Conservation (phyloP, 108 stramenopile species). For the Hondaea fermentalgiana region DNA sequence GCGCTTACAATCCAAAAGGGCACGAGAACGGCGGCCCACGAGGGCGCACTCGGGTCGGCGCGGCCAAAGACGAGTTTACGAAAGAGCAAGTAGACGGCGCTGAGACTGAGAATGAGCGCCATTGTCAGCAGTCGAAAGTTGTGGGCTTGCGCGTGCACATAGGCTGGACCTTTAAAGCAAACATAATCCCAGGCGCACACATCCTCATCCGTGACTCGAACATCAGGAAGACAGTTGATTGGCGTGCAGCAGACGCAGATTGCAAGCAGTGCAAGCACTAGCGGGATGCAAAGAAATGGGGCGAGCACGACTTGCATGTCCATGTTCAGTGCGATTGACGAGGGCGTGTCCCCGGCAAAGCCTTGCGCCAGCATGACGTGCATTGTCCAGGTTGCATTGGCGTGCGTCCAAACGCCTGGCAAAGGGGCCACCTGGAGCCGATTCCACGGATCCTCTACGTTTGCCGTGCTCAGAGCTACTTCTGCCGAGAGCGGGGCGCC, state of each 20-base stretch:
- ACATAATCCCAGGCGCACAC: not conserved
- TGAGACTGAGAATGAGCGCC: not conserved
- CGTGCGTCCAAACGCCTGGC: not conserved
- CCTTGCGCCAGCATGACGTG: not conserved
- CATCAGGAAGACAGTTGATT: not conserved
- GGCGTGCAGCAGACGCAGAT: constrained; percentile 9
- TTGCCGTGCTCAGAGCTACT: not conserved
- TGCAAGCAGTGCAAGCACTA: not conserved
- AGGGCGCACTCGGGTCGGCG: not conserved
- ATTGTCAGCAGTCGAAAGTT: not conserved
- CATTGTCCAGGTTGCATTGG: not conserved
- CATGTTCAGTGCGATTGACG: not conserved
- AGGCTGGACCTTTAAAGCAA: not conserved
- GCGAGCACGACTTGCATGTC: not conserved
- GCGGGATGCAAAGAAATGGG: not conserved
- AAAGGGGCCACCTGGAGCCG: not conserved
- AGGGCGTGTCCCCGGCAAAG: not conserved
- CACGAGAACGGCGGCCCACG: not conserved
- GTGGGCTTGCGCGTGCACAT: not conserved
- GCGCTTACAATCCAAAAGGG: not conserved
- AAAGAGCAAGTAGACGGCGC: not conserved
- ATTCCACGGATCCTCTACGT: not conserved
- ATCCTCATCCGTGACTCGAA: not conserved
- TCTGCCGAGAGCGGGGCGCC: not conserved
- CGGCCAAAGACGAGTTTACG: not conserved